Evolutionary conservation across 345 rosid genomes (phyloP).

Genomic region (Brassica nigra): DNA sequence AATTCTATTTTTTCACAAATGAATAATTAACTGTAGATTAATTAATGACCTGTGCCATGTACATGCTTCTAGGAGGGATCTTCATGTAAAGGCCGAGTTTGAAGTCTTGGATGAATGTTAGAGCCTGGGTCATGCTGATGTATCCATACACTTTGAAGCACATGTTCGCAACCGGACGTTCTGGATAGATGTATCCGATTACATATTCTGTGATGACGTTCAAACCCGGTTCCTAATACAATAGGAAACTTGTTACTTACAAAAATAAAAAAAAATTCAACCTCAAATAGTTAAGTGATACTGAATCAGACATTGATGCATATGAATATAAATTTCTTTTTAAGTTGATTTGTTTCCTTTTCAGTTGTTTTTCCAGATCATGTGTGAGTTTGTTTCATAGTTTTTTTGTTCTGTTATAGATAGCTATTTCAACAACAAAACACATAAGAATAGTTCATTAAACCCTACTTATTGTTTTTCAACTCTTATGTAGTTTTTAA

Average conservation of each 20-base stretch:
- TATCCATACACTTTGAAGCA: slow-evolving; percentile 91
- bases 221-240: slow-evolving; percentile 55
- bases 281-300: neutral
- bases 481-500: neutral
- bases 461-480: neutral
- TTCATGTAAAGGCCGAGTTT: slow-evolving; percentile 96
- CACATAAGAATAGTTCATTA: neutral
- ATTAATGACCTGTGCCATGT: slow-evolving; percentile 48
- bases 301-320: neutral
- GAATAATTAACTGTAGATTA: neutral
- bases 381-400: neutral
- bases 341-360: neutral
- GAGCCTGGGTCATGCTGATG: slow-evolving; percentile 79
- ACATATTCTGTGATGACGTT: slow-evolving; percentile 79
- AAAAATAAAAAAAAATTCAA: neutral
- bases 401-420: neutral
- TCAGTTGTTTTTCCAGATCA: neutral
- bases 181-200: slow-evolving; percentile 78
- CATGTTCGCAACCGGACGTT: slow-evolving; percentile 87
- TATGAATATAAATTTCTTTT: neutral
- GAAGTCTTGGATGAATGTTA: slow-evolving; percentile 67
- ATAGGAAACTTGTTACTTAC: neutral
- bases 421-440: neutral
- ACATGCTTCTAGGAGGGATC: slow-evolving; percentile 86
- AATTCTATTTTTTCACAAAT: neutral